Base-by-base conservation (phyloP, 352 stramenopile genomes). In the Globisporangium lucens region DNA sequence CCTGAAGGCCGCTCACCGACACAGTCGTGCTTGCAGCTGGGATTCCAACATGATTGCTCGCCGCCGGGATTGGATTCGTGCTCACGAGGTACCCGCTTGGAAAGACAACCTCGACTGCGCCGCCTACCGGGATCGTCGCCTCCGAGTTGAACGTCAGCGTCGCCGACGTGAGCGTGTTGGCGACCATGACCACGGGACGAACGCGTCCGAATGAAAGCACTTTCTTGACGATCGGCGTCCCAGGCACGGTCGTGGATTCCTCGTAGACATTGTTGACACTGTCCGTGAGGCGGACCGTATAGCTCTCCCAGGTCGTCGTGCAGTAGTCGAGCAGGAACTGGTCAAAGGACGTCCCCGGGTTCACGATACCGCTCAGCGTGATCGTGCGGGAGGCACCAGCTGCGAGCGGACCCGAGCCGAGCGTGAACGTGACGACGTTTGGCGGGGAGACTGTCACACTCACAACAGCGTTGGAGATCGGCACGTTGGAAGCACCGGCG, bases 181-280 rank as follows among this genome's bases (percentile, higher is more conserved):
- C 79, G 2, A 65, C 41, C 56, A 79, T 85, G 20, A 77, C 30
- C 9, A 78, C 49, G 0, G 80, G 81, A 7, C 80, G 78, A 17
- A 92, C 77, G 41, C 79, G 78, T 0, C 70, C 84, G 61, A 79
- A 89, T 0, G 51, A 17, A 6, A 92, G 69, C 17, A 73, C 74
- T 56, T 86, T 89, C 69, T 90, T 90, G n/a, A 90, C 70, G 63
- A 93, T 88, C 29, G 75, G 76, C 2, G 79, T 86, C 3, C 82
- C 84, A 7, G 77, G 29, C 22, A 93, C 70, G 8, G 72, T 70
- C 1, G 71, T 70, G 12, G 73, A 72, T 30, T 73, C 33, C 51
- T 89, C 79, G 20, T 83, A 90, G 22, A 80, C 5, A 3, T 87
- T 82, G 8, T 61, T 67, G 10, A 55, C 65, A 24, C 67, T 72